Evolutionary conservation across 208 protist species (phyloP), one percentile per base, ranked within the genome.

Genomic region (Crithidia acanthocephali): DNA sequence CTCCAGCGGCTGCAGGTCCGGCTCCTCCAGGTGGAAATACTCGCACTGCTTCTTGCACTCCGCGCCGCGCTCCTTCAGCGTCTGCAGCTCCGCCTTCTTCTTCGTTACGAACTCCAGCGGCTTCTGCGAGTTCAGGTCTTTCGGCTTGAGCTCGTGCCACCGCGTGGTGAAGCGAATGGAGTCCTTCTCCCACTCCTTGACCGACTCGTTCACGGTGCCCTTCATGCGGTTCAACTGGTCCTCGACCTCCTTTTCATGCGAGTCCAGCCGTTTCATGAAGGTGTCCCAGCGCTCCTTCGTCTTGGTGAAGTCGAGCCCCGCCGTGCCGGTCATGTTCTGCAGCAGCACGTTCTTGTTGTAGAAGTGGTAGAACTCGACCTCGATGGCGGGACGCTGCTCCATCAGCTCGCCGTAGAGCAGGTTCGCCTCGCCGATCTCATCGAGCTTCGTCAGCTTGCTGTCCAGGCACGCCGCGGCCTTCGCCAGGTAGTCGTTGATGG

Each of bases 71-170:
- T 80, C 67, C 56, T 91, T 81, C 27, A 98, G 64, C 35, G 72
- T 77, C 32, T 89, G 77, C 27, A 98, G 78, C 78, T 98, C 84
- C n/a, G 83, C 80, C 53, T 86, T 73, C 45, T 85, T 90, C 64
- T 98, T 87, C 42, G 75, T 87, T 50, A 98, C 83, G 55, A 93
- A 91, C 53, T 85, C 65, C 11, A 98, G 35, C 2, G 94, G 76
- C 57, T 92, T 92, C 45, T 71, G 66, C 47, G 91, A 68, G 27
- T 84, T 83, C 25, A 93, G 73, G 63, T 98, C 89, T 84, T 98
- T 96, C 20, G 97, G 97, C 79, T 98, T 98, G 32, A 97, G 64
- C 72, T 98, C 96, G 32, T 97, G 83, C 97, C 96, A 99, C 40
- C 94, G 90, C 50, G 89, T 92, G 4, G 82, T 78, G 76, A 99